Evolutionary conservation across 2,329 filamentous ascomycete genomes (phyloP), one percentile per base, ranked within the genome.

Genomic region (Xylaria sp.): DNA sequence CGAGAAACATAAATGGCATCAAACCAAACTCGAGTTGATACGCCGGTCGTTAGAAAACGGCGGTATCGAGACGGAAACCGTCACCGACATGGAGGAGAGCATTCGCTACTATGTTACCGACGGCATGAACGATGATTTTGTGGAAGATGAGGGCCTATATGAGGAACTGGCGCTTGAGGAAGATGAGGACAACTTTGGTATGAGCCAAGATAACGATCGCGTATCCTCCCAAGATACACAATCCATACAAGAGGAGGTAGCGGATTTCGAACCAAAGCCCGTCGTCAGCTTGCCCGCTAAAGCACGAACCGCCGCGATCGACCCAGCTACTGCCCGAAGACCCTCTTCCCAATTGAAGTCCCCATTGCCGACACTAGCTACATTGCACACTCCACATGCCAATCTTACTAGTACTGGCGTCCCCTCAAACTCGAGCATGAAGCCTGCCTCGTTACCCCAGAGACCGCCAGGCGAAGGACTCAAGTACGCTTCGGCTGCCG

Each of bases 1-100:
- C 67, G 94, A 99, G 74, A 86, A 89, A 68, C 93, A 97, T 80
- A 97, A 96, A 76, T 97, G 91, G 90, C 94, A 99, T 73, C 90
- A 96, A 72, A 85, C 86, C 65, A 96, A 96, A 73, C 81, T 99
- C 64, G 94, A 99, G 76, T 81, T 97, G 60, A 86, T 97, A 70
- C 85, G 93, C 69, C 86, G 94, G 67, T 90, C 91, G 34, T 78
- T 99, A 66, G 92, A 97, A 72, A 99, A 99, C 71, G 93, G 92
- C 59, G 91, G 88, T 64, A 84, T 97, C 66, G 93, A 97, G 59
- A 83, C 88, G 18, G 90, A 92, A 4, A 87, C 94, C 73, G 92
- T 99, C 67, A 88, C 85, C 65, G 90, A 94, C 1, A 79, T 97
- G 57, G 91, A 97, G 73, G 93, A 97, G 67, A 88, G 86, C 73